Conservation (phyloP, 768 basidiomycete species). For the Kondoa subrosea region DNA sequence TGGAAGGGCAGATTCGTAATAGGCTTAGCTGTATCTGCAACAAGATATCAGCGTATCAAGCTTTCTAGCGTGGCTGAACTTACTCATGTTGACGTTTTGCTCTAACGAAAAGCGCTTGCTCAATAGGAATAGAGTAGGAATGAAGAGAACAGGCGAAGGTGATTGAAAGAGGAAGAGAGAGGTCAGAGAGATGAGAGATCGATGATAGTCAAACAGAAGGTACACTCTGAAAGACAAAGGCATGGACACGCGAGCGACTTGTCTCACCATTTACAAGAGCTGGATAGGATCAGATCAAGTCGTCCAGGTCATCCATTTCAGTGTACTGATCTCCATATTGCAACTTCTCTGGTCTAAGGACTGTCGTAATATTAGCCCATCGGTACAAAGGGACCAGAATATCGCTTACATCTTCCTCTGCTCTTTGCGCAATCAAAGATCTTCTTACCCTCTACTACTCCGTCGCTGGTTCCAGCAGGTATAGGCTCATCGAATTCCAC, state of each 20-base stretch:
- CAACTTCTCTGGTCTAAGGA: not conserved
- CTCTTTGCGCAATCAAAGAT: conserved; percentile 2
- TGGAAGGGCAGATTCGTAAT: not conserved
- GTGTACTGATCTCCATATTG: not conserved
- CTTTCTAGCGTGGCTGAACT: not conserved
- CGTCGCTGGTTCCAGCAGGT: not conserved
- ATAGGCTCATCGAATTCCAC: conserved; percentile 4
- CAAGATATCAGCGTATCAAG: not conserved
- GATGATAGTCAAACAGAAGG: too few relatives aligned
- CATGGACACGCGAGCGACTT: too few relatives aligned
- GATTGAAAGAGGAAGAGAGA: too few relatives aligned
- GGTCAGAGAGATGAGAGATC: too few relatives aligned
- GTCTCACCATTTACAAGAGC: too few relatives aligned
- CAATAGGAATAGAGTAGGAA: too few relatives aligned
- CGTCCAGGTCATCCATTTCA: not conserved
- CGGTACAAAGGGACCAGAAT: not conserved
- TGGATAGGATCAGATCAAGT: too few relatives aligned
- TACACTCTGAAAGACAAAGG: too few relatives aligned
- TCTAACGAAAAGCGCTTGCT: too few relatives aligned
- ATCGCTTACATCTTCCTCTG: not conserved
- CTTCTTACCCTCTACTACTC: not conserved
- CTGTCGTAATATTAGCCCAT: not conserved
- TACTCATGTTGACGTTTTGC: too few relatives aligned
- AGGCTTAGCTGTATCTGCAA: not conserved
- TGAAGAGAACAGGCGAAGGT: too few relatives aligned